Evolutionary conservation across 371 early-diverging fungal species (phyloP), one percentile per base, ranked within the genome.

Genomic region (Mucor velutinosus): DNA sequence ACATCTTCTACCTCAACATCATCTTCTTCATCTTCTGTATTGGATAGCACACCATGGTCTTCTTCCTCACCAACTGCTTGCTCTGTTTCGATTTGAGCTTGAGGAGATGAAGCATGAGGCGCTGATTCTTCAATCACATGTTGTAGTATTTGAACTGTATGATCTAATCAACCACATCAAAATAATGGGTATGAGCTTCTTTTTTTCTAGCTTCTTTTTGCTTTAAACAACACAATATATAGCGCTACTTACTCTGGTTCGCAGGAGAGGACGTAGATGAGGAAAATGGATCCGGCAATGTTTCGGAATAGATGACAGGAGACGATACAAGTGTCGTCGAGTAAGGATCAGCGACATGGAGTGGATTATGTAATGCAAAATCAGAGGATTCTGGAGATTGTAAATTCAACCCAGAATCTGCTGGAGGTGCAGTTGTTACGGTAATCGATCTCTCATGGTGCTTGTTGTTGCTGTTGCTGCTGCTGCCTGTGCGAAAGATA

Each of bases 61-160:
- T 45, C 45, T 8, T 47, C 47, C 3, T 47, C 47, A 19, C 19
- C 45, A 7, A 7, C 7, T 47, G 10, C 21, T 47, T 47, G 47
- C 21, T 47, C 21, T 21, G 41, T 41, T 41, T 41, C 41, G 6
- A 41, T 41, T 41, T 5, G 47, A 21, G 47, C 21, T 47, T 19
- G 47, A 45, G 45, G 19, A 45, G 45, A 37, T 37, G 37, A 14
- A 45, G 19, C 19, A 19, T n/a, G 45, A 47, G 59, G 29, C 12
- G 62, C 7, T 23, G 41, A 51, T 30, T 66, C 66, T 33, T 58
- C 49, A n/a, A 75, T 33, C 19, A 75, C 76, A 51, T 57, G 75
- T 29, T 72, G 55, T 17, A 59, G 12, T n/a, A 35, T 59, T 12
- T 33, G 25, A 37, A 41, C n/a, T 14, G 59, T 32, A 19, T 47